phyloP scores from a whole-genome alignment of 352 stramenopile genomes.

The Phytophthora megakarya region DNA sequence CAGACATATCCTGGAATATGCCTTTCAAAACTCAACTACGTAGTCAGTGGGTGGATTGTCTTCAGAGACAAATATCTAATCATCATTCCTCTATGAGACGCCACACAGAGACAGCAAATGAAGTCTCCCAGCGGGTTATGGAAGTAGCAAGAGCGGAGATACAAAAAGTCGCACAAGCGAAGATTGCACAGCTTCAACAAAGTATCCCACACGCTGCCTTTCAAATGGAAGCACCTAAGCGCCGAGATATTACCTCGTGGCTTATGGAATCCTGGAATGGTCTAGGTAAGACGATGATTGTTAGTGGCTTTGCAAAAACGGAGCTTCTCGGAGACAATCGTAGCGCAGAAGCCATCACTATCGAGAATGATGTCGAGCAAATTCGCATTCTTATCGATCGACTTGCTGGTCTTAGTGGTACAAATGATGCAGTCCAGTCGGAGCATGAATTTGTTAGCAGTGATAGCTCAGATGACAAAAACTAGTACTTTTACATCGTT shows the following conservation, averaged over 20 bases:
- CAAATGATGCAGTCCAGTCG: background rate
- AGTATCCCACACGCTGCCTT: no score
- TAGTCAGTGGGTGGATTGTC: background rate
- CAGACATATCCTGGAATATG: slow-evolving; percentile 4
- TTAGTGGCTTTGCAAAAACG: slow-evolving; percentile 7
- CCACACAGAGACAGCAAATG: no score
- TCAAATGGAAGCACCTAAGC: no score
- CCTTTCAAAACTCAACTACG: background rate
- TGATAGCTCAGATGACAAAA: background rate
- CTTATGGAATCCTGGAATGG: background rate
- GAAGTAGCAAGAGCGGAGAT: background rate
- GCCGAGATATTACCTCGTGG: background rate
- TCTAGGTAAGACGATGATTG: background rate
- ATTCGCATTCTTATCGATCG: background rate
- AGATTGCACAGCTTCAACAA: no score
- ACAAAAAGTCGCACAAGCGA: background rate
- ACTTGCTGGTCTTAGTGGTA: background rate
- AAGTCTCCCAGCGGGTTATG: no score
- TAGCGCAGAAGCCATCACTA: background rate
- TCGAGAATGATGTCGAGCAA: background rate
- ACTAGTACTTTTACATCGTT: no score
- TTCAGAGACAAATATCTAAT: background rate
- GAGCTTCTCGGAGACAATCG: background rate
- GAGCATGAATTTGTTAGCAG: background rate
- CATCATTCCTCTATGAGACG: background rate